Conservation (phyloP, 352 stramenopile species). For the Plasmopara muralis region DNA sequence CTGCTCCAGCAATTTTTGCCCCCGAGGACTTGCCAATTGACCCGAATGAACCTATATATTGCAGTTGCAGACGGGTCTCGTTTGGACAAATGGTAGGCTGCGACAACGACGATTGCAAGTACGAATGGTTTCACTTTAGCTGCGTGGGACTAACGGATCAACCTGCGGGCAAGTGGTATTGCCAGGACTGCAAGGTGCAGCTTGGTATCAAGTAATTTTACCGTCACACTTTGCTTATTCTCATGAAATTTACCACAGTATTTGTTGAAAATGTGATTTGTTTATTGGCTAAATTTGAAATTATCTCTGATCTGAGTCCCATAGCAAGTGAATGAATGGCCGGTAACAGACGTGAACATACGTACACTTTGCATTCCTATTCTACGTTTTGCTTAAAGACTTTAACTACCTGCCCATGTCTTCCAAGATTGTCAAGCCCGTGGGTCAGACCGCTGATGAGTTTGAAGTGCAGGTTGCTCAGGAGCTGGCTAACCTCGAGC, state of each 20-base stretch:
- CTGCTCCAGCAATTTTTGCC: constrained; percentile 31
- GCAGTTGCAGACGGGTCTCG: constrained; percentile 78
- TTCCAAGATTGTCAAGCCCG: constrained; percentile 84
- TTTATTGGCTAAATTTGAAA: background rate
- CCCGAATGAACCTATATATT: constrained; percentile 86
- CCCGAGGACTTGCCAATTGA: constrained; percentile 79
- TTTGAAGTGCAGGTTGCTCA: constrained; percentile 86
- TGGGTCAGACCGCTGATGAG: constrained; percentile 78
- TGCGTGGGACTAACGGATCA: constrained; percentile 85
- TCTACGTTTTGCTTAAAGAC: constrained; percentile 29
- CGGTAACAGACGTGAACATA: constrained; percentile 6
- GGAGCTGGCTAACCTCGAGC: constrained; percentile 86
- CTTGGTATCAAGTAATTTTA: constrained; percentile 55
- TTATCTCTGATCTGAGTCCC: constrained; percentile 1
- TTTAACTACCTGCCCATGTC: constrained; percentile 44
- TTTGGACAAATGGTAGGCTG: constrained; percentile 90
- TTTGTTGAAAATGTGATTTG: background rate
- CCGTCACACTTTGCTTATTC: background rate
- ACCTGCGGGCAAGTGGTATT: constrained; percentile 79
- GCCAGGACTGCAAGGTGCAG: constrained; percentile 63
- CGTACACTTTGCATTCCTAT: constrained; percentile 4
- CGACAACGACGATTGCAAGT: constrained; percentile 91
- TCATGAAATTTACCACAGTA: background rate
- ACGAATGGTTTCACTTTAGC: constrained; percentile 90
- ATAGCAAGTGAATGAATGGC: constrained; percentile 16